phyloP scores from a whole-genome alignment of 495 filamentous ascomycete species.

The Sabuloglossum arenarium region DNA sequence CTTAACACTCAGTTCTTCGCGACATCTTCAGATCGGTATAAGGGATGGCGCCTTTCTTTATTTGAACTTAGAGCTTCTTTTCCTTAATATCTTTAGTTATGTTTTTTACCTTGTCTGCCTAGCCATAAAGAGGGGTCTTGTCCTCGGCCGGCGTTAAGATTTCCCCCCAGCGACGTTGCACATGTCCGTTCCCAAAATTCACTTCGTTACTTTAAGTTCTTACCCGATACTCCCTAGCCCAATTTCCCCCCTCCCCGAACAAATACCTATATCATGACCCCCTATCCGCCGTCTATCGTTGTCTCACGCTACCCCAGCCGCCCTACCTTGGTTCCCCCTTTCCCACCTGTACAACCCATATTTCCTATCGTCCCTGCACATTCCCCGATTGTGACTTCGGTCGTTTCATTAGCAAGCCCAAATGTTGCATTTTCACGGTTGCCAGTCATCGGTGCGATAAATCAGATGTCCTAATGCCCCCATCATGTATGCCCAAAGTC shows the following conservation, averaged over 20 bases:
- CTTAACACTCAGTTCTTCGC: not conserved
- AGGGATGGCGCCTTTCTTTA: not conserved
- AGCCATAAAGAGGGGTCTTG: conserved; percentile 1
- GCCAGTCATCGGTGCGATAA: not conserved
- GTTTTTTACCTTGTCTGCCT: not conserved
- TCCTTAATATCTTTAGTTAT: not conserved
- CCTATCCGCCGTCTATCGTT: not conserved
- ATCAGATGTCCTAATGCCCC: conserved; percentile 1
- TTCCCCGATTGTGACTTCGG: not conserved
- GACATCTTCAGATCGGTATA: not conserved
- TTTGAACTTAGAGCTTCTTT: not conserved
- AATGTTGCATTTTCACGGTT: conserved; percentile 1
- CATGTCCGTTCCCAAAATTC: not conserved
- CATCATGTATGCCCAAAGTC: not conserved
- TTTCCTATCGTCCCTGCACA: not conserved
- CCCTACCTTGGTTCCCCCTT: no score
- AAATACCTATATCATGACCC: not conserved
- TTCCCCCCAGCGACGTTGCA: not conserved
- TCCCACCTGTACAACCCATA: not conserved
- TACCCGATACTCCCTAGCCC: not conserved
- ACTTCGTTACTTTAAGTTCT: no score
- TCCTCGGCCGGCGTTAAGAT: conserved; percentile 1
- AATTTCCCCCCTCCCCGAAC: no score
- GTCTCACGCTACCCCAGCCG: not conserved
- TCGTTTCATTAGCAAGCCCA: not conserved